Evolutionary conservation across 768 basidiomycete genomes (phyloP).

Genomic region (Panaeolus cyanescens): DNA sequence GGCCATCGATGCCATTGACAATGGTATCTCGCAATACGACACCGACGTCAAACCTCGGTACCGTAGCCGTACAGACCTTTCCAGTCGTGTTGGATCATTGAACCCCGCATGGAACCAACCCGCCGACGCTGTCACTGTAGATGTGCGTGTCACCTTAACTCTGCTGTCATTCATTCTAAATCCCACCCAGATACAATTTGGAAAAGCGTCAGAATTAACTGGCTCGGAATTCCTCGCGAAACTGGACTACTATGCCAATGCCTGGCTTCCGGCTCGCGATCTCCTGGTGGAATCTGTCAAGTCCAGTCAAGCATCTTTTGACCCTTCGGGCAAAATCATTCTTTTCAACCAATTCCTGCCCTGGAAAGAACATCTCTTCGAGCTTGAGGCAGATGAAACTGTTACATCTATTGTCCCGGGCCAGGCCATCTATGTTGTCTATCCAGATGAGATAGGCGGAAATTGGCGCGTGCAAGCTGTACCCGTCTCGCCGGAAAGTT

Average conservation of each 20-base stretch:
- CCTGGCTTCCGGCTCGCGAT: constrained; percentile 92
- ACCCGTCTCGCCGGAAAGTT: constrained; percentile 78
- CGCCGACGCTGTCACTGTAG: constrained; percentile 60
- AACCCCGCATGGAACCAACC: constrained; percentile 95
- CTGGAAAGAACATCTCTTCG: constrained; percentile 97
- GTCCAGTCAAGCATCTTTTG: constrained; percentile 54
- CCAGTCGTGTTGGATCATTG: constrained; percentile 77
- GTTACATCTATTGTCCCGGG: constrained; percentile 39
- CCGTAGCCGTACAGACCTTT: constrained; percentile 78
- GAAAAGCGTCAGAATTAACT: constrained; percentile 76
- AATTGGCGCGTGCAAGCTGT: constrained; percentile 96
- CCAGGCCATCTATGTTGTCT: constrained; percentile 82
- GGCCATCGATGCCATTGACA: constrained; percentile 93
- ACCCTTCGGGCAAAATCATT: constrained; percentile 77
- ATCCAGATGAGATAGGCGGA: constrained; percentile 76
- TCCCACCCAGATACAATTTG: constrained; percentile 62
- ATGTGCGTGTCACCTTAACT: constrained; percentile 52
- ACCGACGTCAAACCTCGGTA: constrained; percentile 69
- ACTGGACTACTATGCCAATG: constrained; percentile 80
- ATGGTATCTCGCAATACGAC: constrained; percentile 86
- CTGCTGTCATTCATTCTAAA: neutral
- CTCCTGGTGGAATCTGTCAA: constrained; percentile 65
- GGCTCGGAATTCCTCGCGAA: constrained; percentile 84
- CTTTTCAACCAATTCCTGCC: constrained; percentile 80
- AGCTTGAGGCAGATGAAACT: constrained; percentile 66